Percentiles rank a stretch among this genome's conserved stretches.
Evolutionary conservation across 2,329 filamentous ascomycete species (phyloP).

Genomic region (Byssochlamys sp.): DNA sequence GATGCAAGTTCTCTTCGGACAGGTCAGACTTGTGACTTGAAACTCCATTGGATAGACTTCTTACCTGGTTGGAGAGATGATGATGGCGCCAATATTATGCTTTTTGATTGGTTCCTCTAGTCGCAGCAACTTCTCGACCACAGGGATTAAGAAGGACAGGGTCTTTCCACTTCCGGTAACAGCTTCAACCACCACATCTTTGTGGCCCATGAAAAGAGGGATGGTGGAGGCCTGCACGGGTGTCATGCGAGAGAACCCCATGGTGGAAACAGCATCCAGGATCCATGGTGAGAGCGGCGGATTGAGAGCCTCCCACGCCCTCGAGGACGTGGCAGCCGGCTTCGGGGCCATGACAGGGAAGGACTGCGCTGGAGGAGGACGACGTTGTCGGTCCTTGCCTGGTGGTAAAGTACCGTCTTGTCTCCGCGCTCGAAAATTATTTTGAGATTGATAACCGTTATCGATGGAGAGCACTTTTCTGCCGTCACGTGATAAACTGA

Average conservation of each 20-base stretch:
- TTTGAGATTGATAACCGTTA: background rate
- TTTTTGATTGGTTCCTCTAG: slow-evolving; percentile 75
- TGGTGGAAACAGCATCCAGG: slow-evolving; percentile 68
- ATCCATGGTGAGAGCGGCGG: slow-evolving; percentile 73
- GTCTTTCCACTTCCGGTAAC: slow-evolving; percentile 90
- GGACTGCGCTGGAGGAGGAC: background rate
- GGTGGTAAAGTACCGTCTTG: background rate
- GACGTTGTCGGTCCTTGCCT: background rate
- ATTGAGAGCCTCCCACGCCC: slow-evolving; percentile 60
- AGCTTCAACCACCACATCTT: slow-evolving; percentile 86
- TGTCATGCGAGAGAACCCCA: slow-evolving; percentile 81
- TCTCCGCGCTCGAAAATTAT: background rate
- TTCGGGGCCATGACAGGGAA: slow-evolving; percentile 22
- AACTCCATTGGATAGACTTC: slow-evolving; percentile 1
- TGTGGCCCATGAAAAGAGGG: slow-evolving; percentile 77
- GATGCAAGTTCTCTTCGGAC: slow-evolving; percentile 65
- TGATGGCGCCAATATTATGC: slow-evolving; percentile 80
- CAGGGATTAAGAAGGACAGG: slow-evolving; percentile 71
- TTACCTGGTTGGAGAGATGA: slow-evolving; percentile 72
- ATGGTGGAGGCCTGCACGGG: slow-evolving; percentile 91
- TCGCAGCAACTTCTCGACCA: slow-evolving; percentile 71
- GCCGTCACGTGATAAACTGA: background rate
- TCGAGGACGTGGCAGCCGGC: slow-evolving; percentile 39
- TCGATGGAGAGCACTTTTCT: background rate
- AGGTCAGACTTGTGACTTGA: slow-evolving; percentile 3